Evolutionary conservation across 805 yeast species (phyloP).

Genomic region (Tetrapisispora arboricola): DNA sequence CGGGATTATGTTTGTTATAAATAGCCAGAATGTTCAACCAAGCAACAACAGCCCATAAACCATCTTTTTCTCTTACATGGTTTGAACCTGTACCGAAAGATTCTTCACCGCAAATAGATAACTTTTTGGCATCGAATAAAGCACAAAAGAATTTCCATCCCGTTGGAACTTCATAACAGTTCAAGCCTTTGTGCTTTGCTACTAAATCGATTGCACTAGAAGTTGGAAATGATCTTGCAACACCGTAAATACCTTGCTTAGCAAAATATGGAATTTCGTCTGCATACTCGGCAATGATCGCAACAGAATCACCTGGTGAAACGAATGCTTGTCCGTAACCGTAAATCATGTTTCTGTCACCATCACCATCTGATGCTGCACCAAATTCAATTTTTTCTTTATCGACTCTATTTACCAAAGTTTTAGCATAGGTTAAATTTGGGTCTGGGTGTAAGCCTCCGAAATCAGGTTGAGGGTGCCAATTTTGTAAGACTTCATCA

Average conservation of each 20-base stretch:
- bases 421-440: slow-evolving; percentile 84
- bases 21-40: slow-evolving; percentile 94
- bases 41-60: slow-evolving; percentile 94
- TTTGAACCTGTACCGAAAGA: slow-evolving; percentile 97
- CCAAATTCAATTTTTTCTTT: slow-evolving; percentile 77
- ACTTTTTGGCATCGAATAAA: slow-evolving; percentile 82
- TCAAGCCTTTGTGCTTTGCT: slow-evolving; percentile 63
- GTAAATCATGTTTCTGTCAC: slow-evolving; percentile 97
- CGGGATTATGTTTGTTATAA: slow-evolving; percentile 53
- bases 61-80: slow-evolving; percentile 96
- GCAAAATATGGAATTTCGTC: slow-evolving; percentile 79
- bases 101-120: slow-evolving; percentile 97
- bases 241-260: slow-evolving; percentile 76
- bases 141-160: slow-evolving; percentile 99
- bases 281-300: slow-evolving; percentile 93
- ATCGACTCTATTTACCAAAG: slow-evolving; percentile 81
- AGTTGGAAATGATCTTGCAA: slow-evolving; percentile 97
- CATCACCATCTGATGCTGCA: slow-evolving; percentile 99
- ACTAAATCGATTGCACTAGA: slow-evolving; percentile 89
- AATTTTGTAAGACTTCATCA: slow-evolving; percentile 62
- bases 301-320: slow-evolving; percentile 97
- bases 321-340: slow-evolving; percentile 88
- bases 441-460: slow-evolving; percentile 99
- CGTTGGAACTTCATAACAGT: slow-evolving; percentile 94
- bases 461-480: slow-evolving; percentile 75